phyloP scores from a whole-genome alignment of 2,329 filamentous ascomycete species.

The Penicillium sp. region DNA sequence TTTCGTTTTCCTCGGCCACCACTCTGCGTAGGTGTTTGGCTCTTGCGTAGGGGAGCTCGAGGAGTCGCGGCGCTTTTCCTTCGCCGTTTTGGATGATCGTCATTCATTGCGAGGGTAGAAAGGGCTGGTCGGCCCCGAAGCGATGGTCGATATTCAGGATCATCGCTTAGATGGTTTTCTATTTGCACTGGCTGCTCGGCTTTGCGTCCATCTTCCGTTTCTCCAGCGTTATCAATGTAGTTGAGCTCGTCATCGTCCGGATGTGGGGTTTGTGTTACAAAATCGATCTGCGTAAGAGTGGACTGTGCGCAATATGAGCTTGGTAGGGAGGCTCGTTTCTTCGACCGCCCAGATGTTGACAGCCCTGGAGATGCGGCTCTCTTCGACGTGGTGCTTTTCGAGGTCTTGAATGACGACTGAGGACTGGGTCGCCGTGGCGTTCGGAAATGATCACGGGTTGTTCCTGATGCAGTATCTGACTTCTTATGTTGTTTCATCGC shows the following conservation, averaged over 20 bases:
- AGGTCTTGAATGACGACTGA: constrained; percentile 11
- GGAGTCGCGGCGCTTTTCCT: constrained; percentile 14
- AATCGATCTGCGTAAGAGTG: constrained; percentile 47
- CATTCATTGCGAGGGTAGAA: constrained; percentile 13
- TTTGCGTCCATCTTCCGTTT: constrained; percentile 3
- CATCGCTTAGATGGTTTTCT: constrained; percentile 29
- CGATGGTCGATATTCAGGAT: constrained; percentile 24
- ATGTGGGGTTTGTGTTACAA: constrained; percentile 31
- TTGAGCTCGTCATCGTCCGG: constrained; percentile 32
- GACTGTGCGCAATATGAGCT: constrained; percentile 33
- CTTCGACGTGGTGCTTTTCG: constrained; percentile 22
- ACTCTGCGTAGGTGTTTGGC: constrained; percentile 24
- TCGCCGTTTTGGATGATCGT: constrained; percentile 21
- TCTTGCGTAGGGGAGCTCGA: constrained; percentile 15
- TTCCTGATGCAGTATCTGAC: constrained; percentile 17
- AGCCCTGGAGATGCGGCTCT: constrained; percentile 17
- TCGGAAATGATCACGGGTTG: constrained; percentile 21
- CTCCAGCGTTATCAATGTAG: constrained; percentile 31
- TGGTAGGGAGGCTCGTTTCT: constrained; percentile 22
- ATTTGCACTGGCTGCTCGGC: constrained; percentile 27
- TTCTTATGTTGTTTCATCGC: constrained; percentile 33
- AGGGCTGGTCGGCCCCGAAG: constrained; percentile 13
- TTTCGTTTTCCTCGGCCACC: constrained; percentile 25
- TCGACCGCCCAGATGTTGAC: constrained; percentile 20
- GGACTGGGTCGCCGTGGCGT: constrained; percentile 25